phyloP scores from a whole-genome alignment of 495 filamentous ascomycete genomes.

The Talaromyces liani region DNA sequence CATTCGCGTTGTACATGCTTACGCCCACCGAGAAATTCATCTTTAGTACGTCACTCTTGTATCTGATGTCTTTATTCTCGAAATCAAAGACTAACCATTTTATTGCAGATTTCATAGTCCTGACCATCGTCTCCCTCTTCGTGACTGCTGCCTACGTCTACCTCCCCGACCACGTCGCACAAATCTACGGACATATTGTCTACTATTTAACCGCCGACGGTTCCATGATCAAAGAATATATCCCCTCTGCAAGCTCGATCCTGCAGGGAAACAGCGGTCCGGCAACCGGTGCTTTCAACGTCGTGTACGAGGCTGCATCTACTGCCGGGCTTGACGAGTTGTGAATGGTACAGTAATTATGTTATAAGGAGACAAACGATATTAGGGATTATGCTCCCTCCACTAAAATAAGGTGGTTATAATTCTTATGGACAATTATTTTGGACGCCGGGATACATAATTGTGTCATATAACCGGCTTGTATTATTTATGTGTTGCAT shows the following conservation, averaged over 20 bases:
- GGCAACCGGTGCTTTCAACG: slow-evolving; percentile 26
- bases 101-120: slow-evolving; percentile 75
- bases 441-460: neutral
- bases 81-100: neutral
- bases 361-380: neutral
- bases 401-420: neutral
- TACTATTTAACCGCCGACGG: slow-evolving; percentile 86
- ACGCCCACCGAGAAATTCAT: slow-evolving; percentile 78
- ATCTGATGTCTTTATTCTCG: too few relatives aligned
- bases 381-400: neutral
- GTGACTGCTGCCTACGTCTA: slow-evolving; percentile 81
- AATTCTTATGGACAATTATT: neutral
- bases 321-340: slow-evolving; percentile 29
- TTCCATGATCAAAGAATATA: slow-evolving; percentile 29
- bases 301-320: slow-evolving; percentile 35
- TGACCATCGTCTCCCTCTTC: slow-evolving; percentile 78
- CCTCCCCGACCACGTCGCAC: slow-evolving; percentile 79
- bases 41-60: slow-evolving; percentile 54
- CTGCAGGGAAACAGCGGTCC: slow-evolving; percentile 21
- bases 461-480: neutral
- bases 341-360: slow-evolving; percentile 11
- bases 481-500: neutral
- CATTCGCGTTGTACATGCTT: slow-evolving; percentile 79
- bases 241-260: slow-evolving; percentile 31
- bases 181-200: slow-evolving; percentile 74